A percentile compares a stretch with the other conserved stretches of the same genome.
Conservation (phyloP, 441 rosid species). For the Populus tomentosa region DNA sequence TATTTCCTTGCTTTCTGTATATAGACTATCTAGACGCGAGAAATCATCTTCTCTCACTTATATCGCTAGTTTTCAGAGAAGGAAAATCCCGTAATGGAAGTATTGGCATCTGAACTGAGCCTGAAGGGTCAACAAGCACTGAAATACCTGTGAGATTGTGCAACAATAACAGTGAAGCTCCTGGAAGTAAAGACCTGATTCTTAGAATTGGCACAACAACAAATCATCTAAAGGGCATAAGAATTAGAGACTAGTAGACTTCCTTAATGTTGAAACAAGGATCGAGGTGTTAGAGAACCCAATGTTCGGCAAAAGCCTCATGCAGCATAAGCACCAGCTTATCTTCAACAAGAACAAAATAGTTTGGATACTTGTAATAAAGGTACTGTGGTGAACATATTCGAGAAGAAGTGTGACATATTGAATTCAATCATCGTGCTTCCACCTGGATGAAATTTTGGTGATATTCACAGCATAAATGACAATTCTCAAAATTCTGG, state of each 20-base stretch:
- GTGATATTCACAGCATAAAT: not conserved
- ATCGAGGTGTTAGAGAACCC: too few relatives aligned
- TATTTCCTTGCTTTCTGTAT: not conserved
- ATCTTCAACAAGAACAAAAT: not conserved
- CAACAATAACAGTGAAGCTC: not conserved
- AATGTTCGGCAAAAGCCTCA: too few relatives aligned
- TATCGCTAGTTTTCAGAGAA: not conserved
- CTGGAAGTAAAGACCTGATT: not conserved
- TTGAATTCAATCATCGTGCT: not conserved
- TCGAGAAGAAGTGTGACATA: not conserved
- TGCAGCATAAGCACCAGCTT: too few relatives aligned
- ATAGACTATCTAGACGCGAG: too few relatives aligned
- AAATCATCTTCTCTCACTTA: too few relatives aligned
- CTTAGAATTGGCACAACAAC: not conserved
- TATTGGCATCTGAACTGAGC: not conserved
- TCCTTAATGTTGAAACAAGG: not conserved
- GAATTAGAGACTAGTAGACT: constrained; percentile 4
- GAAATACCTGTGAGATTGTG: not conserved
- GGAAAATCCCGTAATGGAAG: not conserved
- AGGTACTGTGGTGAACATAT: not conserved
- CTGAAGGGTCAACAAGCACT: not conserved
- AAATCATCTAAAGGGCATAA: constrained; percentile 2
- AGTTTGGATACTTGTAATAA: not conserved
- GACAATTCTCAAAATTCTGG: not conserved
- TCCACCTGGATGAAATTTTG: not conserved